phyloP scores from a whole-genome alignment of 2,329 filamentous ascomycete species.

The Alternaria sp. region DNA sequence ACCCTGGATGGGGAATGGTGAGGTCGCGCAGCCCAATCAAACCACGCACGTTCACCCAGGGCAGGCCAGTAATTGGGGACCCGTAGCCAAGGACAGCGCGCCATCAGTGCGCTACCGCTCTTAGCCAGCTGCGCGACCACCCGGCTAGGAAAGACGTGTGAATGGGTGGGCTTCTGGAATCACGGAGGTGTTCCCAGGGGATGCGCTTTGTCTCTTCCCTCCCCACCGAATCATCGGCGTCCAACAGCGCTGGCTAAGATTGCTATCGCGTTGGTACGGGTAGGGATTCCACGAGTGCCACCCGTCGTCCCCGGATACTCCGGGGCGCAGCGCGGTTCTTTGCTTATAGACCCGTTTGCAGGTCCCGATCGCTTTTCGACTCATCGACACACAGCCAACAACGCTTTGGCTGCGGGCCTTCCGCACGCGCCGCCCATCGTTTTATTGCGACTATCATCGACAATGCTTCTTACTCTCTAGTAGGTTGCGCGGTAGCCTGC shows the following conservation, averaged over 20 bases:
- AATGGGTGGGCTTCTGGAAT: slow-evolving; percentile 17
- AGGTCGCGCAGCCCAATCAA: slow-evolving; percentile 23
- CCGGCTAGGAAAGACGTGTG: slow-evolving; percentile 22
- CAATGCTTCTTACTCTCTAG: slow-evolving; percentile 18
- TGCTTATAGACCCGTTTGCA: slow-evolving; percentile 23
- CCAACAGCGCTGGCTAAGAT: slow-evolving; percentile 14
- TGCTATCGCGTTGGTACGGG: slow-evolving; percentile 4
- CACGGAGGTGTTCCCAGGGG: slow-evolving; percentile 1
- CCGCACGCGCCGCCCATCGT: slow-evolving; percentile 17
- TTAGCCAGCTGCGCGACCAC: slow-evolving; percentile 14
- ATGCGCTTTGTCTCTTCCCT: slow-evolving; percentile 6
- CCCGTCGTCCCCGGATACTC: slow-evolving; percentile 13
- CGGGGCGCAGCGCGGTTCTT: slow-evolving; percentile 8
- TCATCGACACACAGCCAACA: slow-evolving; percentile 8
- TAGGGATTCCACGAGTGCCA: slow-evolving; percentile 19
- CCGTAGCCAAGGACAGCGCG: slow-evolving; percentile 9
- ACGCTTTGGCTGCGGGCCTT: slow-evolving; percentile 20
- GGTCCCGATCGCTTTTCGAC: slow-evolving; percentile 20
- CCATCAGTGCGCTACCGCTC: slow-evolving; percentile 5
- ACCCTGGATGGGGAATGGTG: neutral
- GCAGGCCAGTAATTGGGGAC: slow-evolving; percentile 19
- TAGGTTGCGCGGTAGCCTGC: slow-evolving; percentile 15
- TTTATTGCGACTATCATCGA: slow-evolving; percentile 4
- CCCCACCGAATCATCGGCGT: slow-evolving; percentile 23
- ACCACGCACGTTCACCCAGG: slow-evolving; percentile 17